phyloP scores from a whole-genome alignment of 495 filamentous ascomycete genomes.

The Penicillium cosmopolitanum region DNA sequence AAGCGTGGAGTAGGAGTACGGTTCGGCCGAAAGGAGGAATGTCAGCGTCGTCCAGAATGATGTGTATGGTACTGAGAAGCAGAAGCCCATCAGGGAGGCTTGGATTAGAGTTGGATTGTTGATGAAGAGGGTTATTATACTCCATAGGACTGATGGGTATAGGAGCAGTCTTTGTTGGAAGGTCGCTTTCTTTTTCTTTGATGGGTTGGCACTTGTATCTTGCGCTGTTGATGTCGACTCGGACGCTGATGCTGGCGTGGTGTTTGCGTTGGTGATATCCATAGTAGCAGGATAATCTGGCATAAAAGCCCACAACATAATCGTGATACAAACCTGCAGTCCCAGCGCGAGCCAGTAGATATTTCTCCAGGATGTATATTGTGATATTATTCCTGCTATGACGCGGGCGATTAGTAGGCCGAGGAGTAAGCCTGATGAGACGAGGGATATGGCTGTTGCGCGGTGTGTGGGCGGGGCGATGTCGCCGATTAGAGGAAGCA shows the following conservation, averaged over 20 bases:
- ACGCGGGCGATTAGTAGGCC: not conserved
- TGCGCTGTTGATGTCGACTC: too few relatives aligned
- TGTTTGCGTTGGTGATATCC: not conserved
- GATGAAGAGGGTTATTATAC: too few relatives aligned
- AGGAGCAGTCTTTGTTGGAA: too few relatives aligned
- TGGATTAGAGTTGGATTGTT: too few relatives aligned
- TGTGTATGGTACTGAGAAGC: too few relatives aligned
- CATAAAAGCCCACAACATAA: not conserved
- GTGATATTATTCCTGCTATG: not conserved
- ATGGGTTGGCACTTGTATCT: too few relatives aligned
- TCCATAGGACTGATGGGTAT: too few relatives aligned
- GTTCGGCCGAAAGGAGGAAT: too few relatives aligned
- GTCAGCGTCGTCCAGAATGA: too few relatives aligned
- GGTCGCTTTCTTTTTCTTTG: too few relatives aligned
- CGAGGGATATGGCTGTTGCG: constrained; percentile 2
- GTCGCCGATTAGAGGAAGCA: not conserved
- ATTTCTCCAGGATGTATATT: not conserved
- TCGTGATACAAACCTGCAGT: not conserved
- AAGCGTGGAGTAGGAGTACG: not conserved
- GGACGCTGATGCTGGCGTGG: not conserved
- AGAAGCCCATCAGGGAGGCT: too few relatives aligned
- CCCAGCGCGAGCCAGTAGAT: constrained; percentile 1
- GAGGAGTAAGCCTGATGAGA: not conserved
- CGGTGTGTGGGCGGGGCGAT: not conserved
- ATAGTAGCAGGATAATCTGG: not conserved